These are phyloP conservation scores for Candida odintsovae DNA, from an alignment of 805 yeast genomes.

Conservation along the genomic window DNA sequence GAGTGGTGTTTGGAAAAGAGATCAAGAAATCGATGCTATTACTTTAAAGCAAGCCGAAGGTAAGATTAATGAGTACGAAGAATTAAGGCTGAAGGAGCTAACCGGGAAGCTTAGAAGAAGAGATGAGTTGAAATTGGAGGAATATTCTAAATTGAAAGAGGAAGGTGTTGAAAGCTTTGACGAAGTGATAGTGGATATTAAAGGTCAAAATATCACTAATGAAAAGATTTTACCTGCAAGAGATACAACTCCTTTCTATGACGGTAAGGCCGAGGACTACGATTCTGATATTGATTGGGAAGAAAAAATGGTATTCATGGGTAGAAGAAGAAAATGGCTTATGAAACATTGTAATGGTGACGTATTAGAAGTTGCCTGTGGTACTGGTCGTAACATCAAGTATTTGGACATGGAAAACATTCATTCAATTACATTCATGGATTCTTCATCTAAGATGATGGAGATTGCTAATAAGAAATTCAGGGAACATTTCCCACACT, in stretches of 20 bases:
- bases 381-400: slow-evolving; percentile 90
- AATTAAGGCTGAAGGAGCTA: slow-evolving; percentile 53
- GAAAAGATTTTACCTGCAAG: slow-evolving; percentile 54
- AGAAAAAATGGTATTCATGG: slow-evolving; percentile 39
- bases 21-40: slow-evolving; percentile 47
- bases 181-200: slow-evolving; percentile 23
- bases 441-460: slow-evolving; percentile 83
- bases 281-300: slow-evolving; percentile 69
- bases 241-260: slow-evolving; percentile 80
- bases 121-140: slow-evolving; percentile 53
- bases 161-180: slow-evolving; percentile 29
- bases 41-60: slow-evolving; percentile 29
- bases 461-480: slow-evolving; percentile 73
- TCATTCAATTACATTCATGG: slow-evolving; percentile 76
- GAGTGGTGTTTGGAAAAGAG: slow-evolving; percentile 60
- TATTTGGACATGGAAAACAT: slow-evolving; percentile 58
- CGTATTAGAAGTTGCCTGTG: slow-evolving; percentile 90
- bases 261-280: slow-evolving; percentile 70
- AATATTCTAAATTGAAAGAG: slow-evolving; percentile 49
- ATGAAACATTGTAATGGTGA: slow-evolving; percentile 81
- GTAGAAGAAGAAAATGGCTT: slow-evolving; percentile 67
- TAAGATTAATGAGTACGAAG: slow-evolving; percentile 53
- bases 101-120: slow-evolving; percentile 56
- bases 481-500: slow-evolving; percentile 58
- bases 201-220: slow-evolving; percentile 29